Evolutionary conservation across 2,329 filamentous ascomycete species (phyloP).

Genomic region (Ceratocystis albifundus): DNA sequence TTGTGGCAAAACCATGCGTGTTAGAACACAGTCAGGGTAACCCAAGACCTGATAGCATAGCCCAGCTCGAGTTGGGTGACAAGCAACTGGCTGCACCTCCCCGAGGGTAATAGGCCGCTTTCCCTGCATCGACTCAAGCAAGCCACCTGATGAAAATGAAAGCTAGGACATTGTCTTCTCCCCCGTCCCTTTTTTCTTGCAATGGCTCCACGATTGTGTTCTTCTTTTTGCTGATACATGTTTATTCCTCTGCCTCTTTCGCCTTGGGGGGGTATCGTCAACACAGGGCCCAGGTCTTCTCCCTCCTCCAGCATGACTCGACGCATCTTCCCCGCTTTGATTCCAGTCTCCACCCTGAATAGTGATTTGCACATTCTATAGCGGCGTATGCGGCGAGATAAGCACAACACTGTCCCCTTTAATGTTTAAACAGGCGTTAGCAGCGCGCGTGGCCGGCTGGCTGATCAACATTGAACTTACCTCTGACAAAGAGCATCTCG

Average conservation of each 20-base stretch:
- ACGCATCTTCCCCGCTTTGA: not conserved
- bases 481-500: conserved; percentile 97
- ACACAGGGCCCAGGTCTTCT: not conserved
- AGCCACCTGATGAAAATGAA: no score
- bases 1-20: no score
- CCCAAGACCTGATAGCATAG: no score
- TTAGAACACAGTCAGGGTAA: no score
- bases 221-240: not conserved
- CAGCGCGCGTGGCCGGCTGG: not conserved
- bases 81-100: no score
- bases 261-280: conserved; percentile 3
- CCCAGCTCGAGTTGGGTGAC: no score
- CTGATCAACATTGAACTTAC: conserved; percentile 40
- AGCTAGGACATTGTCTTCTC: no score
- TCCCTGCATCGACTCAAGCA: no score
- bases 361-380: conserved; percentile 26
- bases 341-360: no score
- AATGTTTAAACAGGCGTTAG: not conserved
- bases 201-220: no score
- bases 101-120: no score
- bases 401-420: conserved; percentile 61
- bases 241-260: not conserved
- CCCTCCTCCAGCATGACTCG: not conserved
- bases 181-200: no score
- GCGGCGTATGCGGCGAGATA: conserved; percentile 50